These are phyloP conservation scores for Suhomyces pyralidae DNA, from an alignment of 805 yeast genomes.

Conservation along the genomic window DNA sequence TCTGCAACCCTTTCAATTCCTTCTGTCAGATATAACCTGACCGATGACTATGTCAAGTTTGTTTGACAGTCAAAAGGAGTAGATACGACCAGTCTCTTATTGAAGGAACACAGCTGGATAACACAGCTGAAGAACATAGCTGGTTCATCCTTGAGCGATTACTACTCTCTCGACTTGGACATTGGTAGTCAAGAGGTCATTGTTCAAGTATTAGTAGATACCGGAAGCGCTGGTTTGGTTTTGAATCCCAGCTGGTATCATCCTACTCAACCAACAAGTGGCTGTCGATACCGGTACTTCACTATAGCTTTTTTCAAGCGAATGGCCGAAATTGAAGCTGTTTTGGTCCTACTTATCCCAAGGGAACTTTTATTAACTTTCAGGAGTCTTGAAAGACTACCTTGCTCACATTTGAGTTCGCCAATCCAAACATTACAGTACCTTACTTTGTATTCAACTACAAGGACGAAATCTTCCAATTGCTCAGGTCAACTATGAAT, in stretches of 20 bases:
- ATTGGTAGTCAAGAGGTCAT: background rate
- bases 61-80: background rate
- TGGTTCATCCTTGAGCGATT: background rate
- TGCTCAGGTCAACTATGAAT: background rate
- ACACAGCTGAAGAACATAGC: background rate
- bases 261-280: background rate
- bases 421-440: background rate
- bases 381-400: background rate
- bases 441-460: background rate
- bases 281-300: background rate
- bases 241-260: background rate
- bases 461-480: background rate
- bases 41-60: background rate
- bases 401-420: background rate
- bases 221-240: background rate
- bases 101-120: background rate
- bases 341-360: background rate
- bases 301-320: background rate
- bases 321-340: background rate
- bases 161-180: background rate
- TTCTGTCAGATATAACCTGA: background rate
- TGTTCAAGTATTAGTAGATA: background rate
- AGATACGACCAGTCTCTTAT: background rate
- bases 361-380: background rate
- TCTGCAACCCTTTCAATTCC: slow-evolving; percentile 13